phyloP scores from a whole-genome alignment of 805 yeast genomes.

The Yarrowia alimentaria region DNA sequence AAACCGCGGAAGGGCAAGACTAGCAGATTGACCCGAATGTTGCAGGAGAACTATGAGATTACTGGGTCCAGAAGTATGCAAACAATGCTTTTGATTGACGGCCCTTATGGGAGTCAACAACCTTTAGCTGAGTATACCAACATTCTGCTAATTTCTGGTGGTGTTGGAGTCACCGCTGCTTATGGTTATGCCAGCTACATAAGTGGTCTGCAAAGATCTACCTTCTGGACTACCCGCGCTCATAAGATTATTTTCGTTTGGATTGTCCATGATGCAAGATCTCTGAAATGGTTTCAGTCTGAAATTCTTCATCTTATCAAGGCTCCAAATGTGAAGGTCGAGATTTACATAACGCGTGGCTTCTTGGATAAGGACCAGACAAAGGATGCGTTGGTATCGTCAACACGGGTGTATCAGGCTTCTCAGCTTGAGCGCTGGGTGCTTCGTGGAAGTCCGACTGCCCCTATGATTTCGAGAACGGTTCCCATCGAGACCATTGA shows the following conservation, averaged over 20 bases:
- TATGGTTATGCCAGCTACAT: constrained; percentile 24
- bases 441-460: constrained; percentile 13
- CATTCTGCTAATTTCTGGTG: constrained; percentile 12
- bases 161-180: constrained; percentile 6
- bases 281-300: constrained; percentile 16
- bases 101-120: constrained; percentile 15
- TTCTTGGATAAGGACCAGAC: not conserved
- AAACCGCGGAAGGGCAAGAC: constrained; percentile 21
- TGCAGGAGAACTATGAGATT: constrained; percentile 10
- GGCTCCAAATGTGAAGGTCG: constrained; percentile 13
- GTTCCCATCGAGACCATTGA: constrained; percentile 21
- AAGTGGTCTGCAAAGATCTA: not conserved
- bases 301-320: constrained; percentile 13
- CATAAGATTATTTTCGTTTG: constrained; percentile 13
- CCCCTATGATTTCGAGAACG: constrained; percentile 13
- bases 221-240: not conserved
- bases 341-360: constrained; percentile 9
- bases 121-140: constrained; percentile 10
- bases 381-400: not conserved
- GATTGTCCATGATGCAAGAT: constrained; percentile 6
- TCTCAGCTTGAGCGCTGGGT: constrained; percentile 18
- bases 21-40: constrained; percentile 3
- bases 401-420: constrained; percentile 12
- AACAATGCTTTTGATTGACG: constrained; percentile 8
- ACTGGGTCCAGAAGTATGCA: constrained; percentile 11